A percentile compares a stretch with the other conserved stretches of the same genome.
Conservation (phyloP, 2,329 filamentous ascomycete genomes). For the Ophiostoma tasmaniense region DNA sequence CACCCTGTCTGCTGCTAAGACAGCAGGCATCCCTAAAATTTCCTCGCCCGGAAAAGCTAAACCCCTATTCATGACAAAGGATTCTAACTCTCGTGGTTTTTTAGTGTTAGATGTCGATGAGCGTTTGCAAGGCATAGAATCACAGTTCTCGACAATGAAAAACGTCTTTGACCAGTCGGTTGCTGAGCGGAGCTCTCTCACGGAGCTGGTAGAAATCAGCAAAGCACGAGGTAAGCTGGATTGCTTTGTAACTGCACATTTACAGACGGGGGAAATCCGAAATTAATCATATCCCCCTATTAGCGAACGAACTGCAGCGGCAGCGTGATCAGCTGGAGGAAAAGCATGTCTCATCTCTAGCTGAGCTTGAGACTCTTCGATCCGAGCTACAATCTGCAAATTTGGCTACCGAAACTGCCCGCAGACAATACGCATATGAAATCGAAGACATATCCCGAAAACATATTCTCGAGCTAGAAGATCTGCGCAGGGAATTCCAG, state of each 20-base stretch:
- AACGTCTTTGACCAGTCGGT: conserved; percentile 63
- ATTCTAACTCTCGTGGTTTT: conserved; percentile 59
- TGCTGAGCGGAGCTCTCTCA: conserved; percentile 58
- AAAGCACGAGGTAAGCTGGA: conserved; percentile 58
- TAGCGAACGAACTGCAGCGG: conserved; percentile 42
- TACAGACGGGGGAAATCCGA: neutral
- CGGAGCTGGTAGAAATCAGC: conserved; percentile 65
- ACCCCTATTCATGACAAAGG: conserved; percentile 40
- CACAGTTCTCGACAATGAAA: conserved; percentile 62
- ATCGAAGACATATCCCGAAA: conserved; percentile 46
- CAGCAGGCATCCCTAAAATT: conserved; percentile 14
- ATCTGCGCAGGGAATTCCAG: conserved; percentile 41
- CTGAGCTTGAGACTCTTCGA: conserved; percentile 49
- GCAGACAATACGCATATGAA: conserved; percentile 39
- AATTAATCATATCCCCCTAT: neutral
- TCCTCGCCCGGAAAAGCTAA: conserved; percentile 35
- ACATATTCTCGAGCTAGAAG: conserved; percentile 48
- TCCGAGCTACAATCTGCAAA: conserved; percentile 40
- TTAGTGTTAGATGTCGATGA: conserved; percentile 73
- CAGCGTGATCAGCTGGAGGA: conserved; percentile 39
- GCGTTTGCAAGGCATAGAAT: conserved; percentile 67
- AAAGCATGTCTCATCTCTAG: conserved; percentile 45
- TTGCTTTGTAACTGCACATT: neutral
- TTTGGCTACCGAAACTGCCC: conserved; percentile 36
- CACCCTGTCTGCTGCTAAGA: conserved; percentile 28